Evolutionary conservation across 176 grass and related monocot species (phyloP).

Genomic region (Ananas comosus): DNA sequence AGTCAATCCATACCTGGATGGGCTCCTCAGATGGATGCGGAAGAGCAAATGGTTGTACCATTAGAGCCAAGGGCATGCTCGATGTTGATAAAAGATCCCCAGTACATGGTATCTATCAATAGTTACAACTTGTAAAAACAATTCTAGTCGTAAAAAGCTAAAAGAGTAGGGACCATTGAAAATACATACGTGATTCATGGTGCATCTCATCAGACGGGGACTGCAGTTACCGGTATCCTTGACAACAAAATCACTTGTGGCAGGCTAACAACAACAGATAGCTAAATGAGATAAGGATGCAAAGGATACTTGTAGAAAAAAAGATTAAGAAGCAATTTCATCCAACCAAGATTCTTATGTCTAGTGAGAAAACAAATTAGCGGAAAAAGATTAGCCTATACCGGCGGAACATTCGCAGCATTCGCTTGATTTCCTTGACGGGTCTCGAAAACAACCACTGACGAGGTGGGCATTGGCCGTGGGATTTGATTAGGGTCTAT

Average conservation of each 20-base stretch:
- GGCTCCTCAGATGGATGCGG: conserved; percentile 75
- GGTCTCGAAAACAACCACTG: conserved; percentile 55
- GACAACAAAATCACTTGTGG: conserved; percentile 68
- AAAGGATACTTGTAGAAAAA: neutral
- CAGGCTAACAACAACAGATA: conserved; percentile 38
- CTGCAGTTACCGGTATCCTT: conserved; percentile 87
- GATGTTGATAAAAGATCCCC: conserved; percentile 76
- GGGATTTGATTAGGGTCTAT: conserved; percentile 93
- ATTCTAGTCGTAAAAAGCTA: conserved; percentile 19
- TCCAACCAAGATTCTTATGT: neutral
- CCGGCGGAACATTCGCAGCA: conserved; percentile 55
- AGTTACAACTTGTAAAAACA: conserved; percentile 19
- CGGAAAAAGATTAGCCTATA: conserved; percentile 21
- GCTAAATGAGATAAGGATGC: neutral
- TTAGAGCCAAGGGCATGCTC: conserved; percentile 72
- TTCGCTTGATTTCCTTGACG: conserved; percentile 65
- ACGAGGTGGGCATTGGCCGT: conserved; percentile 51
- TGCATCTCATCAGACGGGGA: conserved; percentile 78
- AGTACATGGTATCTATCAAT: conserved; percentile 75
- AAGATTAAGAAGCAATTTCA: neutral
- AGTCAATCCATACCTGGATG: conserved; percentile 44
- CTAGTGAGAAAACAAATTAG: neutral
- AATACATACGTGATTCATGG: conserved; percentile 63
- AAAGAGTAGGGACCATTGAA: neutral
- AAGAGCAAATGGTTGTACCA: conserved; percentile 82